Percentiles rank a stretch among this genome's conserved stretches.
These are phyloP conservation scores for Pseudogymnoascus sp. DNA, from an alignment of 2,329 filamentous ascomycete species.

Conservation along the genomic window DNA sequence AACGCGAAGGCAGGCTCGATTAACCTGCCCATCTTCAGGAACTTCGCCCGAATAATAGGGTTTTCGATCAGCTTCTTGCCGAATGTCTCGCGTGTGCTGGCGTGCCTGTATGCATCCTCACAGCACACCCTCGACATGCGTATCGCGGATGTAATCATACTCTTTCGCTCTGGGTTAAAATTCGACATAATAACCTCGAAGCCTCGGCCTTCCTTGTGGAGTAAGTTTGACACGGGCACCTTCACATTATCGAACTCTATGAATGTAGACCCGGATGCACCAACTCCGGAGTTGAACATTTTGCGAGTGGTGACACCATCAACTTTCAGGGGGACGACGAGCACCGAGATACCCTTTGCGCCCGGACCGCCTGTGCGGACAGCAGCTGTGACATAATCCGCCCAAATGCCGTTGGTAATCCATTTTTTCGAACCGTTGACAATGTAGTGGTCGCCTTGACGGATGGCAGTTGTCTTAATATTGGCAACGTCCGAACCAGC, in stretches of 20 bases:
- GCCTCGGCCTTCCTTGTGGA: conserved; percentile 47
- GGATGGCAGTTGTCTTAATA: conserved; percentile 51
- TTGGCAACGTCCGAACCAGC: conserved; percentile 58
- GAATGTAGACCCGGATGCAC: conserved; percentile 50
- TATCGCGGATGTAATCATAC: conserved; percentile 49
- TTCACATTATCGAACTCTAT: conserved; percentile 48
- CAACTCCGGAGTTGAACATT: conserved; percentile 59
- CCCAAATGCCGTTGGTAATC: conserved; percentile 57
- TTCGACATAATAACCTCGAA: conserved; percentile 53
- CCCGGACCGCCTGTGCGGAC: conserved; percentile 51
- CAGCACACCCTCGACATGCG: conserved; percentile 49
- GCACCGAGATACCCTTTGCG: conserved; percentile 45
- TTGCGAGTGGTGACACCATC: conserved; percentile 45
- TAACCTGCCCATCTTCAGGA: conserved; percentile 49
- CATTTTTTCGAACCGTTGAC: conserved; percentile 64
- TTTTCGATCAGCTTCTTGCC: conserved; percentile 49
- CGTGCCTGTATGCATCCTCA: conserved; percentile 45
- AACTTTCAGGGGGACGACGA: conserved; percentile 46
- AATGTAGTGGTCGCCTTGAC: conserved; percentile 45
- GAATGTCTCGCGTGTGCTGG: conserved; percentile 47
- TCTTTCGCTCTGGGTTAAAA: conserved; percentile 53
- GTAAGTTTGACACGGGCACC: conserved; percentile 45
- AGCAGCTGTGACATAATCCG: conserved; percentile 54
- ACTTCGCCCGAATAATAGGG: conserved; percentile 52
- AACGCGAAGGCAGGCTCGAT: conserved; percentile 56